Evolutionary conservation across 164 flowering plant genomes (phyloP), one percentile per base, ranked within the genome.

Genomic region (Cinnamomum micranthum): DNA sequence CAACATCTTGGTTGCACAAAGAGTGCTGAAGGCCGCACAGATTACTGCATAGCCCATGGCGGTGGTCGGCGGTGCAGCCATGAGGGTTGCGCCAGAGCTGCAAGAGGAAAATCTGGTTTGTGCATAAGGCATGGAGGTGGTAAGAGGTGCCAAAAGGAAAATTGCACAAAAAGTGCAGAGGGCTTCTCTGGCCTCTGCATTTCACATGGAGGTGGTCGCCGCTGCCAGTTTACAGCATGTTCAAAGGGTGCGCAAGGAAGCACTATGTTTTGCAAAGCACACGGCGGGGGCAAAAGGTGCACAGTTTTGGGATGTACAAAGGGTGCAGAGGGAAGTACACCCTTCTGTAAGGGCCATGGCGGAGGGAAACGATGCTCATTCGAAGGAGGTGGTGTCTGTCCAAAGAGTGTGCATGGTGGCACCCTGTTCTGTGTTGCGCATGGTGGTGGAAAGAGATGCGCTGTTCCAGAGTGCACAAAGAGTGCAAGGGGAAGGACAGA

Each of bases 91-190:
- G 78, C 82, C 68, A 82, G 92, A 47, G 97, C 97, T 73, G 97
- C 98, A 17, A 84, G 97, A 77, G 98, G 97, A 24, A 93, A 88
- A 70, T 91, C 98, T 14, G 97, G 97, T 41, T 65, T 93, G 72
- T 94, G 98, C 79, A 94, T 94, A 71, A 80, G 97, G 63, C 98
- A 94, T 78, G 98, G 98, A 73, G 98, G 98, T n/a, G 98, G 98
- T 60, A 94, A 93, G 87, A 85, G 98, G 81, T 94, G 98, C 83
- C 91, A 87, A 77, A 81, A 63, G 47, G 97, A 92, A 65, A 85
- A 86, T 50, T 94, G 98, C 84, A 93, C 92, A 3, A 91, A 85
- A 78, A 93, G 97, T 81, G 98, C 98, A 4, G 97, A 93, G 80
- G 98, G 98, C 20, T 85, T 88, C 60, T 91, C 97, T 31, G 98